A percentile compares a stretch with the other conserved stretches of the same genome.
phyloP scores from a whole-genome alignment of 2,329 filamentous ascomycete species.

The Monosporascus sp. region DNA sequence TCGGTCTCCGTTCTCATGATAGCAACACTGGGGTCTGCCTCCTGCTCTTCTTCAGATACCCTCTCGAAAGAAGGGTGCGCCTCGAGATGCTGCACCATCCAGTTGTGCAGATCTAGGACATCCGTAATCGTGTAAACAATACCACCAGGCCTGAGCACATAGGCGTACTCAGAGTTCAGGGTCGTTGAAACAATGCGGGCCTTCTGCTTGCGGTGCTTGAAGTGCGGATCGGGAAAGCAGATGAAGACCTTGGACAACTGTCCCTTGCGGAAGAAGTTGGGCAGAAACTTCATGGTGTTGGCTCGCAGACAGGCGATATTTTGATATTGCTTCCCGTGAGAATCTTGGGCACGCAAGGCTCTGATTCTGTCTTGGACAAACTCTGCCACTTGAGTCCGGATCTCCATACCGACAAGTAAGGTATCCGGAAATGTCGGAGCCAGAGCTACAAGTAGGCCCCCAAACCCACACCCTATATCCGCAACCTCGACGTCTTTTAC shows the following conservation, averaged over 20 bases:
- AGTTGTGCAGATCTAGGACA: conserved; percentile 86
- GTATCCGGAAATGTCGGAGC: conserved; percentile 75
- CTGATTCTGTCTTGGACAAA: conserved; percentile 85
- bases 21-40: conserved; percentile 63
- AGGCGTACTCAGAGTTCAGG: conserved; percentile 90
- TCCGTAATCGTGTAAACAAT: conserved; percentile 96
- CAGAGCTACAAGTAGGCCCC: conserved; percentile 81
- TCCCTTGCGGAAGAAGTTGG: conserved; percentile 82
- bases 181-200: conserved; percentile 87
- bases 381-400: conserved; percentile 81
- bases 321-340: conserved; percentile 56
- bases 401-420: conserved; percentile 85
- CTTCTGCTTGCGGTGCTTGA: conserved; percentile 97
- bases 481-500: conserved; percentile 78
- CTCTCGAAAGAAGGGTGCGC: conserved; percentile 74
- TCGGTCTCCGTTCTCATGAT: conserved; percentile 83
- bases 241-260: conserved; percentile 92
- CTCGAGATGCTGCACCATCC: conserved; percentile 87
- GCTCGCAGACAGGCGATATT: conserved; percentile 86
- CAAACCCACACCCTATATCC: conserved; percentile 96
- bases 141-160: conserved; percentile 74
- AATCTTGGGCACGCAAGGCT: conserved; percentile 66
- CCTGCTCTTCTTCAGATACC: conserved; percentile 60
- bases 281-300: conserved; percentile 99
- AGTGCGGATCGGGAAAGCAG: conserved; percentile 97